Percentiles rank a stretch among this genome's conserved stretches.
These are phyloP conservation scores for Cryptococcus deneoformans DNA, from an alignment of 1,284 basidiomycete species.

Conservation along the genomic window DNA sequence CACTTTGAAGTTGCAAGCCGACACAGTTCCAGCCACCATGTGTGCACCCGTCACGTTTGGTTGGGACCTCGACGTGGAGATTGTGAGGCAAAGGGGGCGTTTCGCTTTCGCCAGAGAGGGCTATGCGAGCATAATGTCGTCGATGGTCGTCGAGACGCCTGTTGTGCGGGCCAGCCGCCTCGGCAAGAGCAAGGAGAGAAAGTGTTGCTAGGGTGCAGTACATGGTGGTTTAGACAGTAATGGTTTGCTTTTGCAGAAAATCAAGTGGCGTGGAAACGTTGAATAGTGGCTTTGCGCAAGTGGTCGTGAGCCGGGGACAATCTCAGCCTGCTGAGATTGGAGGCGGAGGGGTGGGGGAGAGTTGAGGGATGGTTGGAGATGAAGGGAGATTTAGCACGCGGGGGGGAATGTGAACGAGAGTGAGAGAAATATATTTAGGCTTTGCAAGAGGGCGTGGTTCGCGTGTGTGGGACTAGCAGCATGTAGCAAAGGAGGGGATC, in stretches of 20 bases:
- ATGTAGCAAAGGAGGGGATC: too few species aligned
- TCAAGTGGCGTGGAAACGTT: too few species aligned
- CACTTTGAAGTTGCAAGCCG: slow-evolving; percentile 29
- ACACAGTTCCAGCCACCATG: slow-evolving; percentile 28
- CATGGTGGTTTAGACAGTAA: neutral
- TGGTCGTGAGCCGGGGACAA: neutral
- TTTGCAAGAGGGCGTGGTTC: too few species aligned
- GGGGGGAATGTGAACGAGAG: too few species aligned
- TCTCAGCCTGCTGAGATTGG: slow-evolving; percentile 2
- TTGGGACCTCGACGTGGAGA: neutral
- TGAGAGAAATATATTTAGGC: too few species aligned
- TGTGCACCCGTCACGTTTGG: slow-evolving; percentile 13
- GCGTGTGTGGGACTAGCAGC: too few species aligned
- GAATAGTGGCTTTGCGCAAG: neutral
- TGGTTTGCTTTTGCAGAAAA: too few species aligned
- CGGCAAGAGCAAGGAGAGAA: slow-evolving; percentile 2
- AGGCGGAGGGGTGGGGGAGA: neutral
- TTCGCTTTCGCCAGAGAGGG: neutral
- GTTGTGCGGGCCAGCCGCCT: slow-evolving; percentile 14
- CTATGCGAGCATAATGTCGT: slow-evolving; percentile 15
- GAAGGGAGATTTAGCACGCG: too few species aligned
- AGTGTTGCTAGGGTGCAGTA: neutral
- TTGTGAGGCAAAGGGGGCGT: neutral
- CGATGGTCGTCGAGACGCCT: slow-evolving; percentile 2
- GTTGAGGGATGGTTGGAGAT: too few species aligned